Percentiles rank a stretch among this genome's conserved stretches.
Evolutionary conservation across 345 rosid species (phyloP).

Genomic region (Pugionium dolabratum): DNA sequence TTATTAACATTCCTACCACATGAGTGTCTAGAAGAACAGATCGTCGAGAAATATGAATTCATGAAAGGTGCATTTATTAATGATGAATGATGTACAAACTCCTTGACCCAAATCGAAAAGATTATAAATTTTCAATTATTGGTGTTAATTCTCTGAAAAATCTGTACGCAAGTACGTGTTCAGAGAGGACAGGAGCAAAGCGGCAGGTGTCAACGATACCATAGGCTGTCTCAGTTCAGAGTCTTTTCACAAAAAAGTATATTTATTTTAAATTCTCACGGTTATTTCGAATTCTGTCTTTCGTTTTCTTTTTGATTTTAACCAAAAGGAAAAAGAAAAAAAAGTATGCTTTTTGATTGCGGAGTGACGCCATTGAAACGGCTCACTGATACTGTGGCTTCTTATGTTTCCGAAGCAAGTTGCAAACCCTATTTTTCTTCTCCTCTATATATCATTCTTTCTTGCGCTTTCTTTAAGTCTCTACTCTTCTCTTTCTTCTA

Average conservation of each 20-base stretch:
- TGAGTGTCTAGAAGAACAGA: no score
- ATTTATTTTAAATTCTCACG: slow-evolving; percentile 23
- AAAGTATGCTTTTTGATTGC: slow-evolving; percentile 25
- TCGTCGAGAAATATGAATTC: not conserved
- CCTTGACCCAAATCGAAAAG: slow-evolving; percentile 27
- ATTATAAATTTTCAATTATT: not conserved
- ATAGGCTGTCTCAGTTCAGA: slow-evolving; percentile 29
- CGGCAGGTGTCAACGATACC: slow-evolving; percentile 51
- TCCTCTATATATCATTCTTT: not conserved
- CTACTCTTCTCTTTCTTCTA: not conserved
- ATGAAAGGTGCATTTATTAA: not conserved
- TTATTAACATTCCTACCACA: no score
- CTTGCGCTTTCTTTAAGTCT: not conserved
- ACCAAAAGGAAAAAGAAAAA: slow-evolving; percentile 24
- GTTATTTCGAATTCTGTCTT: slow-evolving; percentile 6
- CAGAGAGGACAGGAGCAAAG: slow-evolving; percentile 38
- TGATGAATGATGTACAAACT: slow-evolving; percentile 13
- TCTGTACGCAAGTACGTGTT: slow-evolving; percentile 40
- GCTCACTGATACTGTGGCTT: slow-evolving; percentile 6
- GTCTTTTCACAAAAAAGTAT: no score
- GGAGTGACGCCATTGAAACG: slow-evolving; percentile 49
- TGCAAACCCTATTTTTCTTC: slow-evolving; percentile 45
- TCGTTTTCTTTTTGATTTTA: slow-evolving; percentile 25
- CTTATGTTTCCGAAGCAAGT: slow-evolving; percentile 38
- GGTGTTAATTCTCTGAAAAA: no score